Evolutionary conservation across 2,329 filamentous ascomycete species (phyloP).

Genomic region (Cryphonectria carpinicola): DNA sequence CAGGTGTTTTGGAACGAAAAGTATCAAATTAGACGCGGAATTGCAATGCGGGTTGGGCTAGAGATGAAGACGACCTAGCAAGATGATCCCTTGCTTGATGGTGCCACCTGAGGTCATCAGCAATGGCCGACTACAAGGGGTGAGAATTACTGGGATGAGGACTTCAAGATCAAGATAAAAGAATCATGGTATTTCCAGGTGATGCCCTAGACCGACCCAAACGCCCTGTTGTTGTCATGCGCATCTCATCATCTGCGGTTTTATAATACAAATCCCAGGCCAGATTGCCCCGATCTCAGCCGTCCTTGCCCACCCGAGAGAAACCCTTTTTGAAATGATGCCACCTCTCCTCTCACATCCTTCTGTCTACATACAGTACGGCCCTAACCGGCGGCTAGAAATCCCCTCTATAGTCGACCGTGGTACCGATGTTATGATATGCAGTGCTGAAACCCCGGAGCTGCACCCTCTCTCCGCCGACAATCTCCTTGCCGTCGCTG

Average conservation of each 20-base stretch:
- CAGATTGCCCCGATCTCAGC: background rate
- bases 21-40: background rate
- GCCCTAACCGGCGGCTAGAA: slow-evolving; percentile 4
- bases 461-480: slow-evolving; percentile 92
- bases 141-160: background rate
- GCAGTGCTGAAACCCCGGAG: slow-evolving; percentile 94
- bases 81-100: background rate
- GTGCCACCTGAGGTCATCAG: background rate
- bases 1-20: background rate
- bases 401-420: slow-evolving; percentile 75
- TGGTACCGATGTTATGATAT: slow-evolving; percentile 89
- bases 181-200: slow-evolving; percentile 20
- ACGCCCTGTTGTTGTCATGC: slow-evolving; percentile 9
- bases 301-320: background rate
- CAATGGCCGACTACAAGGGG: background rate
- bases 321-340: background rate
- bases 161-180: background rate
- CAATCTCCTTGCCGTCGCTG: slow-evolving; percentile 95
- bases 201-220: background rate
- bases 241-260: background rate
- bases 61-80: background rate
- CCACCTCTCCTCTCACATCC: background rate
- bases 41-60: background rate
- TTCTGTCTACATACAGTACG: background rate
- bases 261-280: background rate